phyloP scores from a whole-genome alignment of 2,329 filamentous ascomycete species.

The Leptographium flavum region DNA sequence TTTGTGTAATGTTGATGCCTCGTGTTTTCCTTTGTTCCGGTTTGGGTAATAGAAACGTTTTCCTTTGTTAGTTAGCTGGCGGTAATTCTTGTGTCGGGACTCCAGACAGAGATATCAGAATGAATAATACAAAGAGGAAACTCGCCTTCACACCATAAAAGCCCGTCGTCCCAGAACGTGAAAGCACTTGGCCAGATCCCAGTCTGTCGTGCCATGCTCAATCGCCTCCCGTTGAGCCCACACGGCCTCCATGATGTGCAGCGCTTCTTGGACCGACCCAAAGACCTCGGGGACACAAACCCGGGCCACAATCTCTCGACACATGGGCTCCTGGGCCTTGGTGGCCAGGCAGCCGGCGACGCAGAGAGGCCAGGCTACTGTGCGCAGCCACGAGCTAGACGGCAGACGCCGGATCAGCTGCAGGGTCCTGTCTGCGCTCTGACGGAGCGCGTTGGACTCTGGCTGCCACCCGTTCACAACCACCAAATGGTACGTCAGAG shows the following conservation, averaged over 20 bases:
- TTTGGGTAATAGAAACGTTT: neutral
- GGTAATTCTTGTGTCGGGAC: neutral
- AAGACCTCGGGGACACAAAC: conserved; percentile 30
- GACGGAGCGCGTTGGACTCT: conserved; percentile 7
- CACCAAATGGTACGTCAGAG: conserved; percentile 31
- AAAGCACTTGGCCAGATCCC: conserved; percentile 29
- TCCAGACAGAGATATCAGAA: neutral
- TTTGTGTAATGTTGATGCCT: neutral
- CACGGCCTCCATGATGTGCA: conserved; percentile 30
- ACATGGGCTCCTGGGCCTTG: conserved; percentile 25
- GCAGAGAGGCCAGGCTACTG: conserved; percentile 21
- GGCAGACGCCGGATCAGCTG: conserved; percentile 12
- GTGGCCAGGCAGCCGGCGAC: conserved; percentile 22
- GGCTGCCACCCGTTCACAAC: conserved; percentile 38
- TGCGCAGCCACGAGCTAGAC: conserved; percentile 16
- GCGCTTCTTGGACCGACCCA: conserved; percentile 28
- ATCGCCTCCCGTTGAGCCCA: conserved; percentile 25
- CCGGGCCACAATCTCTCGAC: conserved; percentile 23
- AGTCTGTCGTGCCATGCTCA: conserved; percentile 22
- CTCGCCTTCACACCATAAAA: conserved; percentile 13
- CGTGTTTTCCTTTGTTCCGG: neutral
- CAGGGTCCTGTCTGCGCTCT: conserved; percentile 10
- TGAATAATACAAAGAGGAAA: neutral
- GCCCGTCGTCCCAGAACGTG: conserved; percentile 11
- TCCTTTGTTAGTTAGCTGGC: neutral